A percentile compares a stretch with the other conserved stretches of the same genome.
These are phyloP conservation scores for Zygoascus hellenicus DNA, from an alignment of 1,139 yeast species.

Conservation along the genomic window DNA sequence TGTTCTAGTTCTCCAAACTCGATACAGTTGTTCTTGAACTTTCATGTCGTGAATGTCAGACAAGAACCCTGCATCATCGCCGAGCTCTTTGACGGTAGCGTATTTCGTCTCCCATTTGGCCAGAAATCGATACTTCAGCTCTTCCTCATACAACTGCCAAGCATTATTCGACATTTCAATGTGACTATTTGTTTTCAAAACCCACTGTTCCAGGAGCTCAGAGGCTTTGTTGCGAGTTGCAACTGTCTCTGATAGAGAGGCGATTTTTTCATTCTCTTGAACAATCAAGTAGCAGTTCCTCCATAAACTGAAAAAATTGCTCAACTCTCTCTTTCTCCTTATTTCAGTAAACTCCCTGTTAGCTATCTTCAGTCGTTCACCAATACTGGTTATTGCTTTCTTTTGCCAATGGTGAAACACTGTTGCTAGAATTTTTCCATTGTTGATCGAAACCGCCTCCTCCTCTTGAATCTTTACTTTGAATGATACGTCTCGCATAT, in stretches of 20 bases:
- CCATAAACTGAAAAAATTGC: slow-evolving; percentile 6
- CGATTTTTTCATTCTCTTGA: neutral
- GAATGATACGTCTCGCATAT: neutral
- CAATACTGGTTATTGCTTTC: slow-evolving; percentile 3
- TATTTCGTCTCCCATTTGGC: slow-evolving; percentile 5
- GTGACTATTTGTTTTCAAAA: neutral
- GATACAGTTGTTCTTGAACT: slow-evolving; percentile 17
- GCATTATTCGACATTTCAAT: neutral
- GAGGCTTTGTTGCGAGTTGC: neutral
- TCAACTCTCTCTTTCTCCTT: neutral
- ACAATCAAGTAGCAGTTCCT: slow-evolving; percentile 3
- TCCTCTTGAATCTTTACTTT: neutral
- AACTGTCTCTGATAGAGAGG: slow-evolving; percentile 2
- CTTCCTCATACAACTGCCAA: neutral
- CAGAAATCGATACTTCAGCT: neutral
- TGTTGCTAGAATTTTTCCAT: neutral
- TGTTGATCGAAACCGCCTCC: slow-evolving; percentile 1
- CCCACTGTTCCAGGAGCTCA: neutral
- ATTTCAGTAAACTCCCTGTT: neutral
- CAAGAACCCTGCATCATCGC: slow-evolving; percentile 16
- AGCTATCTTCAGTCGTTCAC: slow-evolving; percentile 6
- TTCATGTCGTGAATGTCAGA: slow-evolving; percentile 13
- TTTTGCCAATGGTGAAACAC: slow-evolving; percentile 3
- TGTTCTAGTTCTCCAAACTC: slow-evolving; percentile 24
- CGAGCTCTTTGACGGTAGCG: slow-evolving; percentile 4